These are phyloP conservation scores for Phytophthora tentaculata DNA, from an alignment of 352 stramenopile species.

Conservation along the genomic window DNA sequence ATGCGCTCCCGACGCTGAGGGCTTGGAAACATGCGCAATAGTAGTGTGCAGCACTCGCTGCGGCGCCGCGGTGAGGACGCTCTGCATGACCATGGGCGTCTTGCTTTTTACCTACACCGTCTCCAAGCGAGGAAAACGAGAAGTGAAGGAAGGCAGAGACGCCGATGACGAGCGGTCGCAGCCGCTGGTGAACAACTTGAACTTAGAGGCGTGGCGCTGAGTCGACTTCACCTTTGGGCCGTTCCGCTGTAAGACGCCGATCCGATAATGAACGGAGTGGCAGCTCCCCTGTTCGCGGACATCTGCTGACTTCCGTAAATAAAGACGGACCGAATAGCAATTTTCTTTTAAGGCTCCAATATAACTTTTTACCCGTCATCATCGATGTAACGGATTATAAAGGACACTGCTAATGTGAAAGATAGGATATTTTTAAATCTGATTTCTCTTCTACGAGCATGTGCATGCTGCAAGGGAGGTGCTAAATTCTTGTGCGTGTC, in stretches of 20 bases:
- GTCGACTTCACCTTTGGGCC: background rate
- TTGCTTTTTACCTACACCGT: slow-evolving; percentile 3
- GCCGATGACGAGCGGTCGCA: background rate
- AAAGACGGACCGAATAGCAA: slow-evolving; percentile 30
- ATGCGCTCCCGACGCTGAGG: slow-evolving; percentile 59
- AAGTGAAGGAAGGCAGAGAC: slow-evolving; percentile 35
- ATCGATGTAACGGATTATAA: background rate
- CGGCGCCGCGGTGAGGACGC: slow-evolving; percentile 27
- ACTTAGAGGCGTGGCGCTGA: slow-evolving; percentile 23
- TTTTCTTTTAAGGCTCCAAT: slow-evolving; percentile 11
- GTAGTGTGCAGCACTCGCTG: slow-evolving; percentile 74
- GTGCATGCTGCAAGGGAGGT: background rate
- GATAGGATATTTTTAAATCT: slow-evolving; percentile 11
- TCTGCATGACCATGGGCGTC: slow-evolving; percentile 46
- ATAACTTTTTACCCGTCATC: slow-evolving; percentile 1
- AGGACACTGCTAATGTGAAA: too few relatives aligned
- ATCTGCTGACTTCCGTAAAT: slow-evolving; percentile 22
- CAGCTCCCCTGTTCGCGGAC: background rate
- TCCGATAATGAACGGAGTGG: slow-evolving; percentile 22
- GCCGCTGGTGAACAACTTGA: slow-evolving; percentile 29
- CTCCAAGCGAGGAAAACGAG: slow-evolving; percentile 17
- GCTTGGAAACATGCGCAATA: slow-evolving; percentile 82
- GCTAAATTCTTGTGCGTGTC: slow-evolving; percentile 4
- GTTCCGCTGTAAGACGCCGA: slow-evolving; percentile 20
- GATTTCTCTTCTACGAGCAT: slow-evolving; percentile 4